Base-by-base conservation (phyloP, 2,329 filamentous ascomycete species). In the Aspergillus aculeatus region DNA sequence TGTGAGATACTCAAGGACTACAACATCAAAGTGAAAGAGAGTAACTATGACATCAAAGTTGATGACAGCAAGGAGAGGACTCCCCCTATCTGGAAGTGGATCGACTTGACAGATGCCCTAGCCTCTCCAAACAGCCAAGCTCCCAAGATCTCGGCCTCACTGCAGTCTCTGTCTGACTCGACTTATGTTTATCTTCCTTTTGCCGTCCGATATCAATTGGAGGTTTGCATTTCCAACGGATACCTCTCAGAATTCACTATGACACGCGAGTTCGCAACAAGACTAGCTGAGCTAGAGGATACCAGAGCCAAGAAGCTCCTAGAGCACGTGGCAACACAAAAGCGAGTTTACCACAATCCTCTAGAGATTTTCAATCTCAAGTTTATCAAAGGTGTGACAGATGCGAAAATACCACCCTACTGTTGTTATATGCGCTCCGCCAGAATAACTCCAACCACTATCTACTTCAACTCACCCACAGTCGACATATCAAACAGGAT, bases 401-500 rank as follows among this genome's bases (percentile, higher is more conserved):
- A 78, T 44, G 73, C 80, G 21, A 83, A 80, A 24, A 80, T 91
- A 14, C 91, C 92, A 0, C 75, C 82, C 11, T 89, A 96, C 69
- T 96, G 91, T 69, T 84, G 86, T 14, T 84, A 89, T 67, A 82
- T 94, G 49, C 87, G 90, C 38, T 91, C 92, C 56, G 92, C 86
- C 1, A 86, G 86, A 2, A 80, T 99, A 48, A 98, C 94, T 0
- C 94, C 95, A 1, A 94, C 90, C 0, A 92, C 89, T 2, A 84
- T 98, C 12, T 87, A 91, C 66, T 89, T 91, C 64, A 86, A 83
- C 61, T 90, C 90, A 0, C 92, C 95, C 0, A 84, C 85, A 0
- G 84, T 96, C 1, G 95, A 99, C 69, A 89, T 89, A 0, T 95
- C 93, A 0, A 98, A 99, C 69, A 85, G 95, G 1, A 87, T 99